These are phyloP conservation scores for Tilletia walkeri DNA, from an alignment of 1,284 basidiomycete species.

Conservation along the genomic window DNA sequence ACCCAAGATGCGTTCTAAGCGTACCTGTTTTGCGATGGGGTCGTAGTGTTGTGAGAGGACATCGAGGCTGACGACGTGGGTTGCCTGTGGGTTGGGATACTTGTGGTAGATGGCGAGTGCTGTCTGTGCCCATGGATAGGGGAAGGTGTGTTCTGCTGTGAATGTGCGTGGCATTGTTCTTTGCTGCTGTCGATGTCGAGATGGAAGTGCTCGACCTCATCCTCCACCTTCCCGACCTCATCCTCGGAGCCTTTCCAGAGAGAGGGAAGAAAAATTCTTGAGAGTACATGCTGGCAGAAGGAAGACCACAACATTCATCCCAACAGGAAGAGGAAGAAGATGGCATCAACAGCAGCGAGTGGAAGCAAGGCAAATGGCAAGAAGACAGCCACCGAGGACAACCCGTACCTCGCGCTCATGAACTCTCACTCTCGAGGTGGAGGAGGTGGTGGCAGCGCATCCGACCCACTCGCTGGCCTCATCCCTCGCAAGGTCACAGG, in stretches of 20 bases:
- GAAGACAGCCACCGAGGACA: slow-evolving; percentile 29
- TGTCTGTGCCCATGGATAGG: slow-evolving; percentile 23
- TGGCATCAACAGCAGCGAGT: slow-evolving; percentile 1
- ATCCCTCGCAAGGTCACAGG: slow-evolving; percentile 74
- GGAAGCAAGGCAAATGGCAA: neutral
- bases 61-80: slow-evolving; percentile 87
- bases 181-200: neutral
- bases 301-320: neutral
- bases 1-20: slow-evolving; percentile 79
- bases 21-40: slow-evolving; percentile 76
- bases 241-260: neutral
- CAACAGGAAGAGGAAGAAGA: neutral
- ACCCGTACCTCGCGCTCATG: slow-evolving; percentile 40
- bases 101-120: slow-evolving; percentile 73
- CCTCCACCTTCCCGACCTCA: neutral
- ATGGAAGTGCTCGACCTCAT: neutral
- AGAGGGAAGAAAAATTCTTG: too few species aligned
- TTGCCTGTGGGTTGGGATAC: slow-evolving; percentile 89
- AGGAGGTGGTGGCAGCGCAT: neutral
- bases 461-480: slow-evolving; percentile 71
- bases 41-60: slow-evolving; percentile 76
- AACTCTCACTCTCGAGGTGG: neutral
- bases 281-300: too few species aligned
- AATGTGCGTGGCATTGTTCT: slow-evolving; percentile 25
- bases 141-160: slow-evolving; percentile 19